These are phyloP conservation scores for Crepidotus variabilis DNA, from an alignment of 768 basidiomycete genomes.

Conservation along the genomic window DNA sequence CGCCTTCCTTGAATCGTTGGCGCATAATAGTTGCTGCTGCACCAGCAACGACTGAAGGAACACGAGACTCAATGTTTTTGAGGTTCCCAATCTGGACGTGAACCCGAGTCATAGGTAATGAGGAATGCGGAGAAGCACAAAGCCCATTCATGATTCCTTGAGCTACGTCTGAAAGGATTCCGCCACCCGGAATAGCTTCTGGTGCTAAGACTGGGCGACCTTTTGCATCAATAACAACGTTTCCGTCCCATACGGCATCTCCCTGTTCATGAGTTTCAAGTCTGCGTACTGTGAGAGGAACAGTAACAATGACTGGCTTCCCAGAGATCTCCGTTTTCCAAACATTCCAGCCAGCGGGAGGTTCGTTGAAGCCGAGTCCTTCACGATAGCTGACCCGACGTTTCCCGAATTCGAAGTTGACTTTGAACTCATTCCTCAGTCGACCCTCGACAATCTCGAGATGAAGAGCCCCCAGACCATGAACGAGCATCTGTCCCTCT, in stretches of 20 bases:
- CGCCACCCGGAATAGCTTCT: conserved; percentile 44
- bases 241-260: conserved; percentile 74
- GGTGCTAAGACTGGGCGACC: conserved; percentile 51
- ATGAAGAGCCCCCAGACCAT: conserved; percentile 82
- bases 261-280: conserved; percentile 54
- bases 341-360: conserved; percentile 30
- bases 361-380: conserved; percentile 32
- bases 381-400: conserved; percentile 84
- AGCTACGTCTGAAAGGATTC: conserved; percentile 47
- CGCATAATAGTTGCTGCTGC: conserved; percentile 65
- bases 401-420: conserved; percentile 69
- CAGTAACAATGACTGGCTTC: conserved; percentile 42
- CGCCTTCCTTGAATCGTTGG: conserved; percentile 54
- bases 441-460: conserved; percentile 88
- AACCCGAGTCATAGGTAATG: conserved; percentile 63
- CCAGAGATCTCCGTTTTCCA: conserved; percentile 69
- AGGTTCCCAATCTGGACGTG: conserved; percentile 50
- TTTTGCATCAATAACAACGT: conserved; percentile 57
- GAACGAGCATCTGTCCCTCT: conserved; percentile 80
- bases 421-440: conserved; percentile 76
- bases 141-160: conserved; percentile 69
- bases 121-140: conserved; percentile 76
- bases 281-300: conserved; percentile 54
- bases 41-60: conserved; percentile 56
- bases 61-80: conserved; percentile 35